Evolutionary conservation across 495 filamentous ascomycete genomes (phyloP), one percentile per base, ranked within the genome.

Genomic region (Physcia stellaris): DNA sequence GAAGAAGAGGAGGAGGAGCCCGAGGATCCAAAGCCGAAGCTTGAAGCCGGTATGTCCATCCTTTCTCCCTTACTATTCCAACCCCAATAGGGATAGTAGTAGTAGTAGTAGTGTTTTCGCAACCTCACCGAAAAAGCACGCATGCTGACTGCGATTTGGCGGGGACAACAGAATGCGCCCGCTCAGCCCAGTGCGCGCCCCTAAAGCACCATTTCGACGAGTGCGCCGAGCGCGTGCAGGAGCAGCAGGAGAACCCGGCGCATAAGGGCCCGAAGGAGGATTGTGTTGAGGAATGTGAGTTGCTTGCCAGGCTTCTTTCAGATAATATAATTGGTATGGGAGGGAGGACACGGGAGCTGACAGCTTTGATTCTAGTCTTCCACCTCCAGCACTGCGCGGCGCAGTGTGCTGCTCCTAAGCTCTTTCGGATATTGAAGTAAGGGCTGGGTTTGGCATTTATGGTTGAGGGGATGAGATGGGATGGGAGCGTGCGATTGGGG

Each of bases 231-330:
- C 85, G 90, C 49, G 90, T 95, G 48, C 88, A 77, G 41, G 61
- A 60, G 50, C 75, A 81, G 57, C 63, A 75, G 49, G 73, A 81
- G 50, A 66, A 70, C 50, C 77, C 70, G 47, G 66, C 70, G 55
- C 68, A 70, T 60, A 63, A 71, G 57, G 71, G 64, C 9, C 60
- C 69, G 43, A 71, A 79, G 53, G 90, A 98, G 71, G 88, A 98
- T 68, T 98, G 90, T 52, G 83, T 98, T 46, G 90, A 98, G 70
- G 90, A 98, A 72, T 98, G 90, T 95, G 79, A 67, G 87, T 75
- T 40, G 37, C 12, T 7, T 7, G 26, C 26, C 26, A 28, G 7
- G 26, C 9, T 28, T 34, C 16, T 34, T 34, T 34, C 32, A 7
- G 9, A 9, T n/a, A n/a, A 28, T 28, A n/a, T 28, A n/a, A 28